phyloP scores from a whole-genome alignment of 228 moss, liverwort and hornwort species.

The Sphagnum fallax region DNA sequence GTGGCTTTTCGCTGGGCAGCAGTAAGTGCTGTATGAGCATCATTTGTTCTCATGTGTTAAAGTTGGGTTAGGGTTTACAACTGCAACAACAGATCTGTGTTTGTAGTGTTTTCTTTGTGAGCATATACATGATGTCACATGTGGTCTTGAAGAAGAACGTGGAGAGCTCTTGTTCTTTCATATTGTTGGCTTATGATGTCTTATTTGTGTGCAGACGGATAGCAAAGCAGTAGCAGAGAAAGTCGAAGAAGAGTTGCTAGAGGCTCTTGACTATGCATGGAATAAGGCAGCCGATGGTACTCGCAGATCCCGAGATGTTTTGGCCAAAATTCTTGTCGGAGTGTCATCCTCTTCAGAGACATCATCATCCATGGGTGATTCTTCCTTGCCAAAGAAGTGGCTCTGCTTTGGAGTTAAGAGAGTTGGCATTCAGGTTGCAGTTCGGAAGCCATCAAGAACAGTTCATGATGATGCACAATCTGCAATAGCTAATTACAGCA shows the following conservation, averaged over 20 bases:
- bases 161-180: not conserved
- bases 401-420: conserved; percentile 25
- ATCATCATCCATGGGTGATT: conserved; percentile 18
- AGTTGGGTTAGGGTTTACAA: no score
- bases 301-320: conserved; percentile 65
- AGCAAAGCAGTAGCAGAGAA: conserved; percentile 64
- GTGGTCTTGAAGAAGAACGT: no score
- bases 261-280: conserved; percentile 86
- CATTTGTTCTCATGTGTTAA: no score
- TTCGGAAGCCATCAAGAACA: conserved; percentile 34
- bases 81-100: no score
- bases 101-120: no score
- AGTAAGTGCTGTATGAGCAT: conserved; percentile 15
- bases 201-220: conserved; percentile 35
- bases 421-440: conserved; percentile 43
- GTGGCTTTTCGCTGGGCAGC: conserved; percentile 83
- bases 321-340: conserved; percentile 57
- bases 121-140: no score
- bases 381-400: conserved; percentile 21
- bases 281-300: conserved; percentile 66
- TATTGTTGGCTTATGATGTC: not conserved
- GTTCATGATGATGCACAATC: no score
- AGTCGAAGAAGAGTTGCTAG: conserved; percentile 57
- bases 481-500: no score
- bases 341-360: conserved; percentile 26